phyloP scores from a whole-genome alignment of 371 early-diverging fungal species.

The Rhizopus microsporus region DNA sequence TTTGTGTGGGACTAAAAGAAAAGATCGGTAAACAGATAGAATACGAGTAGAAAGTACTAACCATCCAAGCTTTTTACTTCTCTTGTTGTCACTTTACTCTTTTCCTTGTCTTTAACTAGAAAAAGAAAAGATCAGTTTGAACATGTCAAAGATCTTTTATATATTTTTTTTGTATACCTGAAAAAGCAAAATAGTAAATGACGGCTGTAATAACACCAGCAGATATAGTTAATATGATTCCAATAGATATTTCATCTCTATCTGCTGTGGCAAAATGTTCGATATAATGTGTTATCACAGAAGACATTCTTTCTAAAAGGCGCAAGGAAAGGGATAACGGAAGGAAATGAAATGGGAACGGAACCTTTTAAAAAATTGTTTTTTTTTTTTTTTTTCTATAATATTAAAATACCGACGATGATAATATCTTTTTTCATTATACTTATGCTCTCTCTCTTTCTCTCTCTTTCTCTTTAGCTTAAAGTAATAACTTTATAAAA shows the following conservation, averaged over 20 bases:
- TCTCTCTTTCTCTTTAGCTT: too few relatives aligned
- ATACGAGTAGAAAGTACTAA: background rate
- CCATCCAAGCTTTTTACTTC: background rate
- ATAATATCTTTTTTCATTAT: too few relatives aligned
- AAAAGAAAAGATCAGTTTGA: background rate
- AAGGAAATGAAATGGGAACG: background rate
- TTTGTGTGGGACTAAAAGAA: background rate
- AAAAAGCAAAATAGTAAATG: conserved; percentile 3
- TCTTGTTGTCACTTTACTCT: background rate
- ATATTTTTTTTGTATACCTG: background rate
- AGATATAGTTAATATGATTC: conserved; percentile 1
- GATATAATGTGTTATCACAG: background rate
- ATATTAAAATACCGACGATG: background rate
- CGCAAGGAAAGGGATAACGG: background rate
- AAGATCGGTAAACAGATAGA: background rate
- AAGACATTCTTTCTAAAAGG: conserved; percentile 5
- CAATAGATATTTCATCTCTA: background rate
- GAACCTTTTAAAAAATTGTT: background rate
- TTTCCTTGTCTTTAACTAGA: background rate
- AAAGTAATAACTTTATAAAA: too few relatives aligned
- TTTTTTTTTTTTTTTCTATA: background rate
- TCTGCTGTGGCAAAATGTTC: background rate
- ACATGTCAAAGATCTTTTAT: background rate
- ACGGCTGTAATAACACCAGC: conserved; percentile 7
- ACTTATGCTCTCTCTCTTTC: too few relatives aligned